These are phyloP conservation scores for Termitomyces sp. DNA, from an alignment of 768 basidiomycete genomes.

Conservation along the genomic window DNA sequence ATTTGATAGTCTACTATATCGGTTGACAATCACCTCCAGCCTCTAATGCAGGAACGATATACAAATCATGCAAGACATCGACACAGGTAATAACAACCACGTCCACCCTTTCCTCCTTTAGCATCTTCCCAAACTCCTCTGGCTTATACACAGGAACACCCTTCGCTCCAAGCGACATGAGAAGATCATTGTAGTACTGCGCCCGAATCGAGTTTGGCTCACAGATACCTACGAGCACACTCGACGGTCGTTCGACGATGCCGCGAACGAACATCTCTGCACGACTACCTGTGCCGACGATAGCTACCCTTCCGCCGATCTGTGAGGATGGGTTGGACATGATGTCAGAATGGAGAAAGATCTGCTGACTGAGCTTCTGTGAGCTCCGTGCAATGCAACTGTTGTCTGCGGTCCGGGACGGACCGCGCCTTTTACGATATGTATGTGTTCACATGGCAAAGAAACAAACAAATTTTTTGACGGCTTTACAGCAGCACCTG, in stretches of 20 bases:
- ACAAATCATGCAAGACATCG: slow-evolving; percentile 41
- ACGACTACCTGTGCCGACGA: slow-evolving; percentile 37
- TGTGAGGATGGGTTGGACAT: slow-evolving; percentile 18
- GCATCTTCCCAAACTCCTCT: slow-evolving; percentile 38
- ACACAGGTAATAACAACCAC: slow-evolving; percentile 45
- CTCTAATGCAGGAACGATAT: slow-evolving; percentile 38
- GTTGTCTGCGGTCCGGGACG: neutral
- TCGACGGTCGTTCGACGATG: slow-evolving; percentile 36
- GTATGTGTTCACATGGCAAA: neutral
- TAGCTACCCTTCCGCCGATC: slow-evolving; percentile 32
- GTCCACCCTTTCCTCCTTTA: slow-evolving; percentile 38
- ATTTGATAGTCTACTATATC: neutral
- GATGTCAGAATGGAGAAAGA: neutral
- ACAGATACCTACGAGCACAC: slow-evolving; percentile 38
- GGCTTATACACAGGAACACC: slow-evolving; percentile 33
- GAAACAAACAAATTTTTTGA: neutral
- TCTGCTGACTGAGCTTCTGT: neutral
- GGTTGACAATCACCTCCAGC: slow-evolving; percentile 28
- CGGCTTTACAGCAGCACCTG: neutral
- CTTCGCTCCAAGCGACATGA: slow-evolving; percentile 30
- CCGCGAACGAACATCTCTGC: slow-evolving; percentile 42
- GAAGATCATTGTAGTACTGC: slow-evolving; percentile 36
- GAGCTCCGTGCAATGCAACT: neutral
- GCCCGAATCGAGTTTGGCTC: slow-evolving; percentile 43
- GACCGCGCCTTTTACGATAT: neutral